Evolutionary conservation across 2,329 filamentous ascomycete species (phyloP).

Genomic region (Pseudocercospora crystallina): DNA sequence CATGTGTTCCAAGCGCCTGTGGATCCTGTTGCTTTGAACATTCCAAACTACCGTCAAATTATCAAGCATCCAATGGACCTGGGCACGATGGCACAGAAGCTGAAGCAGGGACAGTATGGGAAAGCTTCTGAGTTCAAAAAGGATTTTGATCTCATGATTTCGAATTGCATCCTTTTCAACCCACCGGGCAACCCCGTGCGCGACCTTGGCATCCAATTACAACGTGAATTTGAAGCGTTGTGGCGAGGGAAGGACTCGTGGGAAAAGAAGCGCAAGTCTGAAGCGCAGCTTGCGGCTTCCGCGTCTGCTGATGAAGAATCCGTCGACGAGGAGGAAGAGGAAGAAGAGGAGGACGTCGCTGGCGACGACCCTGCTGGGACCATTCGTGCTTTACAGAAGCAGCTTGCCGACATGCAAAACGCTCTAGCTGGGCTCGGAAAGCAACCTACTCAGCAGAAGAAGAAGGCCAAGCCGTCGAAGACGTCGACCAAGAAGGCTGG

Average conservation of each 20-base stretch:
- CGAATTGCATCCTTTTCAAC: conserved; percentile 93
- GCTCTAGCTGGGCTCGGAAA: conserved; percentile 47
- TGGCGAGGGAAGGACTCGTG: conserved; percentile 80
- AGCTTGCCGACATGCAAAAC: conserved; percentile 56
- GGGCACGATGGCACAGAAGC: conserved; percentile 73
- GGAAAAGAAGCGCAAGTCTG: conserved; percentile 71
- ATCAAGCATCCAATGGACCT: conserved; percentile 98
- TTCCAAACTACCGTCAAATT: conserved; percentile 87
- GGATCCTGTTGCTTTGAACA: conserved; percentile 89
- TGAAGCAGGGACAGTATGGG: conserved; percentile 75
- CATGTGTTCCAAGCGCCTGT: conserved; percentile 79
- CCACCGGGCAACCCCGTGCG: conserved; percentile 73
- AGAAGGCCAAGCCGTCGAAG: conserved; percentile 26
- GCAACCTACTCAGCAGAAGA: conserved; percentile 42
- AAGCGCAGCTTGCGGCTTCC: conserved; percentile 65
- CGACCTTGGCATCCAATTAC: conserved; percentile 67
- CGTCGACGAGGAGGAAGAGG: conserved; percentile 63
- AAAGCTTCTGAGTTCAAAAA: conserved; percentile 81
- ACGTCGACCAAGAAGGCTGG: conserved; percentile 23
- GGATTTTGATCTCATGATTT: conserved; percentile 78
- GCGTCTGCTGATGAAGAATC: conserved; percentile 69
- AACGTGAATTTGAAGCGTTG: conserved; percentile 71
- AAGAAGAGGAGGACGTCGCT: conserved; percentile 52
- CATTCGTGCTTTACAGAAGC: conserved; percentile 71
- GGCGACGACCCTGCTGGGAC: conserved; percentile 44